Percentiles rank a stretch among this genome's conserved stretches.
Evolutionary conservation across 495 filamentous ascomycete species (phyloP).

Genomic region (Sporormia fimetaria): DNA sequence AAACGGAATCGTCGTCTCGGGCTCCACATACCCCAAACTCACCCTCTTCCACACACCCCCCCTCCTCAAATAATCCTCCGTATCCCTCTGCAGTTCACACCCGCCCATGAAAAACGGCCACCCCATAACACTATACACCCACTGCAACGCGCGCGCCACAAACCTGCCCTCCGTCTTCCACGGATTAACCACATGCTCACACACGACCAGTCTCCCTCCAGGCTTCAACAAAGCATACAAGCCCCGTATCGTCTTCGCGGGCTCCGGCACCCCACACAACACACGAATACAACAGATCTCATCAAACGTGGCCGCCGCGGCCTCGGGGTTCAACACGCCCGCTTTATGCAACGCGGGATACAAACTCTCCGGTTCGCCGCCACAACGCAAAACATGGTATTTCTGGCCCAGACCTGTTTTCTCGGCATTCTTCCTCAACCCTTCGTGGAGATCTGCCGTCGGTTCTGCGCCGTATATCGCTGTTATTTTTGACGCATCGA

Average conservation of each 20-base stretch:
- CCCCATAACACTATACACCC: conserved; percentile 23
- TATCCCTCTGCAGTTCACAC: conserved; percentile 30
- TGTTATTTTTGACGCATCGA: conserved; percentile 17
- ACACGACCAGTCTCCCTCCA: conserved; percentile 34
- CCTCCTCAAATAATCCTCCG: conserved; percentile 16
- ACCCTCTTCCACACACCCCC: conserved; percentile 25
- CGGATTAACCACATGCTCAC: conserved; percentile 33
- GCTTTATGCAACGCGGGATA: conserved; percentile 25
- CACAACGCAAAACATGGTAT: conserved; percentile 30
- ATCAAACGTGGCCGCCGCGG: conserved; percentile 26
- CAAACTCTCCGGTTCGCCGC: conserved; percentile 30
- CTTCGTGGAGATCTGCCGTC: conserved; percentile 27
- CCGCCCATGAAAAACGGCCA: conserved; percentile 32
- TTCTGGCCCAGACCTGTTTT: conserved; percentile 28
- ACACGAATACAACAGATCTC: conserved; percentile 33
- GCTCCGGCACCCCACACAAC: conserved; percentile 32
- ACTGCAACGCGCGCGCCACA: conserved; percentile 21
- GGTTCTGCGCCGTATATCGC: conserved; percentile 35
- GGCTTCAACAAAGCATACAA: conserved; percentile 34
- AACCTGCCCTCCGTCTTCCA: conserved; percentile 24
- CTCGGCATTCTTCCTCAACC: conserved; percentile 22
- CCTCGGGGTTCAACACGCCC: conserved; percentile 21
- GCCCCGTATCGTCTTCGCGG: conserved; percentile 23
- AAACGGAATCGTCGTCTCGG: conserved; percentile 20
- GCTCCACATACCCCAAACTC: conserved; percentile 17